phyloP scores from a whole-genome alignment of 176 grass and related monocot genomes.

The Elaeis guineensis region DNA sequence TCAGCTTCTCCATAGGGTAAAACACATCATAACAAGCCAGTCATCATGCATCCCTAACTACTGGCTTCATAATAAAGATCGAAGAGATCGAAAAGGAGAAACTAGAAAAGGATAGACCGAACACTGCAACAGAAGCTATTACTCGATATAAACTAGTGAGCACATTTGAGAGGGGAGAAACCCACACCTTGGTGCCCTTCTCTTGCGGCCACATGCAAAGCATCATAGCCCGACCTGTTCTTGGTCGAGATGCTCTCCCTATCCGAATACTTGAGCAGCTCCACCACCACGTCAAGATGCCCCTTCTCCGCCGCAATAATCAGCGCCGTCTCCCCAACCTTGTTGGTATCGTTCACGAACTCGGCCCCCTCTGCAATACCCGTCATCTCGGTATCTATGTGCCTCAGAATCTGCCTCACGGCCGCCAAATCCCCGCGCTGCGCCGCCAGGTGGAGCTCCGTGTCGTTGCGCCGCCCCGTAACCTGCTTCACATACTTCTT shows the following conservation, averaged over 20 bases:
- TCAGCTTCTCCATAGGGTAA: no score
- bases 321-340: conserved; percentile 14
- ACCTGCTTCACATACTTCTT: conserved; percentile 88
- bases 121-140: no score
- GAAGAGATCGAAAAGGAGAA: no score
- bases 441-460: conserved; percentile 71
- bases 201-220: conserved; percentile 8
- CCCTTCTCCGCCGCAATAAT: conserved; percentile 11
- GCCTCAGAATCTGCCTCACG: conserved; percentile 35
- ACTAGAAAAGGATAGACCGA: no score
- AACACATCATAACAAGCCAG: no score
- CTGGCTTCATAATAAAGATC: no score
- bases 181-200: conserved; percentile 7
- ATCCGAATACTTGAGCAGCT: conserved; percentile 6
- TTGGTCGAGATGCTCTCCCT: background rate
- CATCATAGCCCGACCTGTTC: conserved; percentile 11
- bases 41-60: no score
- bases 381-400: conserved; percentile 24
- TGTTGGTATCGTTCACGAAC: conserved; percentile 6
- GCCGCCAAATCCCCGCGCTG: conserved; percentile 34
- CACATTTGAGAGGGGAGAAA: no score
- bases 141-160: no score
- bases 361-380: conserved; percentile 24
- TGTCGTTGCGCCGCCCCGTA: conserved; percentile 82
- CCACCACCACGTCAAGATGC: conserved; percentile 6